These are phyloP conservation scores for Anisodus acutangulus DNA, from an alignment of 257 asterid genomes.

Conservation along the genomic window DNA sequence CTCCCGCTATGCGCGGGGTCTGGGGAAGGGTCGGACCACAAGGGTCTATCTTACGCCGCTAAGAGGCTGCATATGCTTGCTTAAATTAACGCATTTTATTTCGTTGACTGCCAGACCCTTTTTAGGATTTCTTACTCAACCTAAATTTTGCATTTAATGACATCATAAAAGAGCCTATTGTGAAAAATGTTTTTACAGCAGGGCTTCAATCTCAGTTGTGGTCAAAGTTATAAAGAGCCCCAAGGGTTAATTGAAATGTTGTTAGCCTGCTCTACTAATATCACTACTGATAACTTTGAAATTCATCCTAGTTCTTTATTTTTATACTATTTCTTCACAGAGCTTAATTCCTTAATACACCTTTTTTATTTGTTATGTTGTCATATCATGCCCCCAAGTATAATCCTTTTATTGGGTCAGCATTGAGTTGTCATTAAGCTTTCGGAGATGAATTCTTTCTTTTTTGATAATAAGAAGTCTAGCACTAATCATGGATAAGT, in stretches of 20 bases:
- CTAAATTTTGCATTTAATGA: not conserved
- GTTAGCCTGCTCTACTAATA: slow-evolving; percentile 16
- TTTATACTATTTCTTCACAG: not conserved
- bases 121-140: not conserved
- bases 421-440: not conserved
- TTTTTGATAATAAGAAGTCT: not conserved
- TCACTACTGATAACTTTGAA: not conserved
- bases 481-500: not conserved
- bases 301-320: slow-evolving; percentile 2
- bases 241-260: not conserved
- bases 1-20: too few species aligned
- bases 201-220: not conserved
- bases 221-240: not conserved
- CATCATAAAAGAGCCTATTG: not conserved
- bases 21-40: too few species aligned
- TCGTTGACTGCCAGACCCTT: not conserved
- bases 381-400: not conserved
- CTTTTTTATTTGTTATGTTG: not conserved
- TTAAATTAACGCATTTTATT: not conserved
- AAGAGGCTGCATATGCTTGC: not conserved
- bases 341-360: not conserved
- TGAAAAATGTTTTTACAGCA: not conserved
- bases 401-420: not conserved
- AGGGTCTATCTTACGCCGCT: too few species aligned
- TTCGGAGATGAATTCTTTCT: not conserved